phyloP scores from a whole-genome alignment of 2,329 filamentous ascomycete genomes.

The Trichothecium sympodiale region DNA sequence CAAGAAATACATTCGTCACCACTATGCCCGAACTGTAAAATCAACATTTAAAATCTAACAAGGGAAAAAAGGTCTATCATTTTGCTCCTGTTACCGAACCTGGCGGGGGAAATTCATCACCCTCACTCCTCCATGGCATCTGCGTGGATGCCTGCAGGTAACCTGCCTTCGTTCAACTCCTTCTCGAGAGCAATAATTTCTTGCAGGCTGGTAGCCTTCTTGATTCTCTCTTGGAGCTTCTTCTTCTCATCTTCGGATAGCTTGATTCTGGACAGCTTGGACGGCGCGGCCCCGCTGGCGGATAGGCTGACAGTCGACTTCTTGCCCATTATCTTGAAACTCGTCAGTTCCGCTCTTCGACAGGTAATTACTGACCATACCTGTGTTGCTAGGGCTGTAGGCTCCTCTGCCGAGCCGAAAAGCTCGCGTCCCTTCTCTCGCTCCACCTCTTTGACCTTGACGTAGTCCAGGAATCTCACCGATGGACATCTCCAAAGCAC shows the following conservation, averaged over 20 bases:
- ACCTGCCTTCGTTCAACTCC: slow-evolving; percentile 76
- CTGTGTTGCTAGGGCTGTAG: slow-evolving; percentile 69
- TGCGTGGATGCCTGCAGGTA: slow-evolving; percentile 56
- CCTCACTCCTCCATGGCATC: slow-evolving; percentile 49
- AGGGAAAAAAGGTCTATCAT: slow-evolving; percentile 1
- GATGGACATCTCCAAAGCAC: slow-evolving; percentile 76
- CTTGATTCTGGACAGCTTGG: slow-evolving; percentile 67
- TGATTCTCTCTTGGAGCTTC: slow-evolving; percentile 75
- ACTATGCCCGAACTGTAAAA: background rate
- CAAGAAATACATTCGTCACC: background rate
- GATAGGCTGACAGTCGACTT: slow-evolving; percentile 64
- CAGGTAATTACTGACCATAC: slow-evolving; percentile 22
- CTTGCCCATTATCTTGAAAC: slow-evolving; percentile 60
- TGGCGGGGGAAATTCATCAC: background rate
- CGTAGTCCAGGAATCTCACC: slow-evolving; percentile 84
- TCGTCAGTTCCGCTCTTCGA: background rate
- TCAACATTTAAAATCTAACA: background rate
- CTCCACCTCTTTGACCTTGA: slow-evolving; percentile 83
- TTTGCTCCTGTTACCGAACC: slow-evolving; percentile 1
- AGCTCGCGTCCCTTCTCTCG: slow-evolving; percentile 64
- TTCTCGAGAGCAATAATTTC: slow-evolving; percentile 89
- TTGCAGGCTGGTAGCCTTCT: slow-evolving; percentile 75
- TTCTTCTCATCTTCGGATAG: slow-evolving; percentile 82
- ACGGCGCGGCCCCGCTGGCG: slow-evolving; percentile 20
- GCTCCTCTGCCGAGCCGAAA: slow-evolving; percentile 70